Evolutionary conservation across 345 rosid species (phyloP).

Genomic region (Hibiscus tridactylites): DNA sequence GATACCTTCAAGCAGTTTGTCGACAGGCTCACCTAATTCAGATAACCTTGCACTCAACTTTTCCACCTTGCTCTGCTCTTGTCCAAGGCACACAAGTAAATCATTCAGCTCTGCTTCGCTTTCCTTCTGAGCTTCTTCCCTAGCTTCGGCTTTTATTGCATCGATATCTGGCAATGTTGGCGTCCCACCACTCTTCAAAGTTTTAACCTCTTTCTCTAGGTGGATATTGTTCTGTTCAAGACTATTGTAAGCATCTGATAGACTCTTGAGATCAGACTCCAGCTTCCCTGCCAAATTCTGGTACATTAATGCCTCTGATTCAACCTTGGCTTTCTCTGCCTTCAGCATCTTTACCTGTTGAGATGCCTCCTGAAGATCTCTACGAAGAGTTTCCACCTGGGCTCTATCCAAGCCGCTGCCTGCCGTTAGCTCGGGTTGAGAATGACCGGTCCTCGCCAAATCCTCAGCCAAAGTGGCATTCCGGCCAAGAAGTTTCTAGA

Average conservation of each 20-base stretch:
- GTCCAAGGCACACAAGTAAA: slow-evolving; percentile 93
- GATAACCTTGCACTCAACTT: slow-evolving; percentile 56
- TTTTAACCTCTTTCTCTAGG: slow-evolving; percentile 68
- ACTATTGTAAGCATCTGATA: slow-evolving; percentile 86
- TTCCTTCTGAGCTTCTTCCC: slow-evolving; percentile 95
- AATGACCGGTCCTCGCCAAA: slow-evolving; percentile 56
- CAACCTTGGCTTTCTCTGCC: slow-evolving; percentile 60
- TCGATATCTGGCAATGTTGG: slow-evolving; percentile 41
- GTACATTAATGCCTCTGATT: slow-evolving; percentile 60
- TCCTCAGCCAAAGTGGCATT: slow-evolving; percentile 87
- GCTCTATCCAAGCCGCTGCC: slow-evolving; percentile 54
- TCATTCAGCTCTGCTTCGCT: slow-evolving; percentile 90
- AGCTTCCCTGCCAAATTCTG: slow-evolving; percentile 63
- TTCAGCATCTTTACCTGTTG: slow-evolving; percentile 65
- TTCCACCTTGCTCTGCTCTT: slow-evolving; percentile 95
- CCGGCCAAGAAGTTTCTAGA: slow-evolving; percentile 72
- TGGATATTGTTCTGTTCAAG: slow-evolving; percentile 77
- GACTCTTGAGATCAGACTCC: slow-evolving; percentile 76
- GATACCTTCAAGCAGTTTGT: slow-evolving; percentile 71
- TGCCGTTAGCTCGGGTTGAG: slow-evolving; percentile 45
- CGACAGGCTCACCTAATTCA: slow-evolving; percentile 89
- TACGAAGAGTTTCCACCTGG: slow-evolving; percentile 57
- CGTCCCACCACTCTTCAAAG: slow-evolving; percentile 54
- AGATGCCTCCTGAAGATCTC: slow-evolving; percentile 77
- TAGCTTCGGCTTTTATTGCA: slow-evolving; percentile 66